These are phyloP conservation scores for Cyclanthera cordifolia DNA, from an alignment of 306 rosid genomes.

Conservation along the genomic window DNA sequence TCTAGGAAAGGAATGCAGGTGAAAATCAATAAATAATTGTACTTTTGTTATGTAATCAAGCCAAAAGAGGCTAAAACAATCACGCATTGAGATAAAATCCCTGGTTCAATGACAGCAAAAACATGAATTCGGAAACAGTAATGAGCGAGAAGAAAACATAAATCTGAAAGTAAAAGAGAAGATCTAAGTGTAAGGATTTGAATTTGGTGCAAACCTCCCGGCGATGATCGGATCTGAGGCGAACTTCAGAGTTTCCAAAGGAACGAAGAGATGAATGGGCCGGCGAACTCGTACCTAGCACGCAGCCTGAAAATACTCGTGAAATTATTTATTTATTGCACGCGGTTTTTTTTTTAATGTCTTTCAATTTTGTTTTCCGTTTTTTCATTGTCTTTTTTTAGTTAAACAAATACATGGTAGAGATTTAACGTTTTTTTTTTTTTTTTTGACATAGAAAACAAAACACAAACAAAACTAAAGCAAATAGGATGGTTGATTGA, in stretches of 20 bases:
- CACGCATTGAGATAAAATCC: neutral
- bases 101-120: neutral
- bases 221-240: slow-evolving; percentile 11
- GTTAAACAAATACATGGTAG: too few species aligned
- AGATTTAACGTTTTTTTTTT: too few species aligned
- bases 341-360: too few species aligned
- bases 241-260: neutral
- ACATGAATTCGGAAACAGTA: neutral
- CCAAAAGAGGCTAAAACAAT: neutral
- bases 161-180: neutral
- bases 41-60: neutral
- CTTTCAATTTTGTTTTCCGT: too few species aligned
- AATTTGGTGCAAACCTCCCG: neutral
- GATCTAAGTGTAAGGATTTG: neutral
- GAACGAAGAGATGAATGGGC: slow-evolving; percentile 1
- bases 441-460: too few species aligned
- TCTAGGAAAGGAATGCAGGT: slow-evolving; percentile 14
- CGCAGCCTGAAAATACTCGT: slow-evolving; percentile 11
- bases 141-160: neutral
- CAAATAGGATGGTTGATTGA: too few species aligned
- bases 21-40: neutral
- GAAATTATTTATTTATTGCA: slow-evolving; percentile 7
- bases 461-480: too few species aligned
- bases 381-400: too few species aligned
- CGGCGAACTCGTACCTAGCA: slow-evolving; percentile 6